Evolutionary conservation across 2,329 filamentous ascomycete genomes (phyloP), one percentile per base, ranked within the genome.

Genomic region (Calonectria ilicicola): DNA sequence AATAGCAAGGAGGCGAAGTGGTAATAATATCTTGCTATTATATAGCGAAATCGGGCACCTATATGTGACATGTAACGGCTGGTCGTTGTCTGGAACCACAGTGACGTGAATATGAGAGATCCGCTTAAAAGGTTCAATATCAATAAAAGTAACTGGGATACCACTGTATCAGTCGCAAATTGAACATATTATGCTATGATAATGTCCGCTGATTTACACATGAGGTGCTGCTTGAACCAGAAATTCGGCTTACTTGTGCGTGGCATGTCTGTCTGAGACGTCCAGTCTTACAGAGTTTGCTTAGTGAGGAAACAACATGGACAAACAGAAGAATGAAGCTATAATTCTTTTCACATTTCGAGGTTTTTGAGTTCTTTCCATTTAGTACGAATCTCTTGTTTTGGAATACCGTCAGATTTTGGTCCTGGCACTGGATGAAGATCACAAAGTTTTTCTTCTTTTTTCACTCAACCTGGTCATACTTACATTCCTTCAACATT

Each of bases 1-100:
- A 83, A 83, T 51, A 87, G 82, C 83, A 89, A 89, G 84, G 89
- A 91, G 74, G 88, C 88, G 72, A 90, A 91, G 85, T 91, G 87
- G 88, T 90, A 87, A 82, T 90, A 86, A 82, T 60, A 42, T n/a
- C 63, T 65, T 69, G 40, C 67, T n/a, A 19, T 58, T 26, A 42
- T 60, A 65, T 38, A 42, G 26, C 21, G 29, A 51, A 26, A 72
- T 65, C 49, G 58, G 67, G 40, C 46, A 29, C 63, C 46, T 38
- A 49, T 67, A 38, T 70, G 71, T 56, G 64, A 65, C 49, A 40
- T 69, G 42, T 75, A 70, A 72, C 58, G 40, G 65, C 26, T 4
- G 47, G 53, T 71, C 46, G 70, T 68, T 56, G 47, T 76, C 65
- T 23, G 23, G 44, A 58, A 47, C 69, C 69, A 69, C 42, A 51